Base-by-base conservation (phyloP, 441 rosid species). In the Mallotus repandus region DNA sequence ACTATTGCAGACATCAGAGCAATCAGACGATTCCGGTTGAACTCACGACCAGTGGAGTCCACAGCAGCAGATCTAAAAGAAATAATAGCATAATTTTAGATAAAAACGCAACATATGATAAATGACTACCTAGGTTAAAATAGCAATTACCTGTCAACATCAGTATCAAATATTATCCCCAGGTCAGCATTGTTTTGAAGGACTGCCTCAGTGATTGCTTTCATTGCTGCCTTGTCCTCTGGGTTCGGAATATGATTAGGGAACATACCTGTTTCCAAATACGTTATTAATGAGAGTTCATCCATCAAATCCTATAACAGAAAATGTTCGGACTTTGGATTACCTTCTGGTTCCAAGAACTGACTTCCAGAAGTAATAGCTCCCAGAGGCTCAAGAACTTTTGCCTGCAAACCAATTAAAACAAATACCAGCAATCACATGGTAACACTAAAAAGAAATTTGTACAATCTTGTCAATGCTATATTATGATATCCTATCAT, bases 211-310 rank as follows among this genome's bases (percentile, higher is more conserved):
- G 89, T 90, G 65, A 96, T 88, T 71, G 98, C 94, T 80, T 78
- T 86, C 98, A 96, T 96, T n/a, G 98, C 98, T 25, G 81, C 77
- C 85, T 96, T 93, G 75, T 96, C 98, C 88, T 96, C 99, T 12
- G 97, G 99, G 75, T 96, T 96, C 48, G 99, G 99, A 73, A 93
- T 96, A 83, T 96, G 99, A 80, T 96, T 93, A 5, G 99, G 98
- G 78, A 96, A 96, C 87, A 88, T 72, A 79, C 98, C 98, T 96
- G 86, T 67, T 76, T 64, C 78, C 75, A 68, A n/a, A 77, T 77
- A 32, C 46, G 22, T 46, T 56, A 18, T 77, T n/a, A 19, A 45
- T 43, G 16, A 41, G 12, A 57, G 15, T 13, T 46, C 66, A 62
- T 48, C 59, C 29, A 74, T 54, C 48, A 70, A 69, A 62, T 32